Conservation (phyloP, 352 stramenopile genomes). For the Phytophthora ohioensis region DNA sequence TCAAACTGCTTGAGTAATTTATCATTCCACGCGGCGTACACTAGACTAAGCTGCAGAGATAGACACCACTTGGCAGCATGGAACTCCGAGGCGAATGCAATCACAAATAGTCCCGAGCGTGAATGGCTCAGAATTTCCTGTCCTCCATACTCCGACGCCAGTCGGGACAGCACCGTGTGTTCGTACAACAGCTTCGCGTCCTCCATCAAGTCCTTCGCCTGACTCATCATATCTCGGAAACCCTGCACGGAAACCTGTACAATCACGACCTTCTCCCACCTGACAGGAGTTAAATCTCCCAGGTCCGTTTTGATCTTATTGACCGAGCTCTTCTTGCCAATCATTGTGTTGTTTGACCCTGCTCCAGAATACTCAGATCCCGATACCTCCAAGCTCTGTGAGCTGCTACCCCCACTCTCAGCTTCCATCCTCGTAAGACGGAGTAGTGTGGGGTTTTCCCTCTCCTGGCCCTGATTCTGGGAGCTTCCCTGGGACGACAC, state of each 20-base stretch:
- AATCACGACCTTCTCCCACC: constrained; percentile 86
- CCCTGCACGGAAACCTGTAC: constrained; percentile 88
- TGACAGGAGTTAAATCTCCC: constrained; percentile 73
- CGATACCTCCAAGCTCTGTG: constrained; percentile 39
- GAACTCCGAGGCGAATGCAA: constrained; percentile 87
- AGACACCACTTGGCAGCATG: constrained; percentile 90
- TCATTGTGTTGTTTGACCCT: constrained; percentile 26
- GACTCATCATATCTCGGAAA: constrained; percentile 78
- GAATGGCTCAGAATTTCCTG: constrained; percentile 85
- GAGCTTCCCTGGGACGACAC: constrained; percentile 12
- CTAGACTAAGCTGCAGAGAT: constrained; percentile 83
- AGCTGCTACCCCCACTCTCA: constrained; percentile 34
- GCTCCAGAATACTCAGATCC: constrained; percentile 43
- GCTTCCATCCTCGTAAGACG: constrained; percentile 32
- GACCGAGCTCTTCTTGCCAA: constrained; percentile 58
- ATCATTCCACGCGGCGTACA: constrained; percentile 89
- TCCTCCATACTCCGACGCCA: constrained; percentile 84
- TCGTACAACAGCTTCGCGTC: constrained; percentile 88
- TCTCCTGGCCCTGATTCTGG: constrained; percentile 24
- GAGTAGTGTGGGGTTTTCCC: constrained; percentile 30
- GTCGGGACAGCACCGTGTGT: constrained; percentile 85
- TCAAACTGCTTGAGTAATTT: constrained; percentile 88
- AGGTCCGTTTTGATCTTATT: constrained; percentile 86
- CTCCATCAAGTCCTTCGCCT: constrained; percentile 88
- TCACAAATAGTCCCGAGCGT: constrained; percentile 81